Base-by-base conservation (phyloP, 768 basidiomycete genomes). In the Amanita rubescens region DNA sequence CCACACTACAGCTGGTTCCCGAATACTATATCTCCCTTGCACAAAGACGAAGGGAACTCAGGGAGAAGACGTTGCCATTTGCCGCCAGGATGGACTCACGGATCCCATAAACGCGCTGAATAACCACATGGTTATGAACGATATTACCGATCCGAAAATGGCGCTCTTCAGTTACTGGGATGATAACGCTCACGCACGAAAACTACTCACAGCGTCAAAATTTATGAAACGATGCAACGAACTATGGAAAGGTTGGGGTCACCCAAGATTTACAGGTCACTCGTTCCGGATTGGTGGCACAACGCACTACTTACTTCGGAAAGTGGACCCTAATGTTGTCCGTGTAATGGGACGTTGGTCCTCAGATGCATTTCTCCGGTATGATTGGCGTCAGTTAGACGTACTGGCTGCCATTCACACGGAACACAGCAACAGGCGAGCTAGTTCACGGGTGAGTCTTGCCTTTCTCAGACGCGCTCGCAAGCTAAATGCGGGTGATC, bases 11-110 rank as follows among this genome's bases (percentile, higher is more conserved):
- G 35, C 35, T 12, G 35, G 35, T 14, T 37, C 35, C 12, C 11
- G 35, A 4, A 37, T 37, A 11, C 35, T 37, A 3, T 12, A 37
- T 12, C 3, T 74, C 8, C 71, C 72, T 0, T 70, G 68, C 64
- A 66, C 69, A 0, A 72, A 74, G 50, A 67, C 67, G 0, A 69
- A 67, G 0, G 32, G 51, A 0, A 30, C 59, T 4, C 33, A 34
- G 0, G 65, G 73, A 3, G 66, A 66, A 0, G 57, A 64, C 22
- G 58, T 69, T n/a, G 57, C 63, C 2, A 42, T 70, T 22, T 66
- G 64, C 1, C 25, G 47, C 5, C 27, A n/a, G 25, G 44, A 2
- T 25, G 49, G 5, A 32, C 30, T 11, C 57, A 58, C 20, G 39
- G 52, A 3, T 34, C 64, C 34, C 51, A 54, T 57, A 57, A 5